These are phyloP conservation scores for Brassica hybrid DNA, from an alignment of 441 rosid species.

Conservation along the genomic window DNA sequence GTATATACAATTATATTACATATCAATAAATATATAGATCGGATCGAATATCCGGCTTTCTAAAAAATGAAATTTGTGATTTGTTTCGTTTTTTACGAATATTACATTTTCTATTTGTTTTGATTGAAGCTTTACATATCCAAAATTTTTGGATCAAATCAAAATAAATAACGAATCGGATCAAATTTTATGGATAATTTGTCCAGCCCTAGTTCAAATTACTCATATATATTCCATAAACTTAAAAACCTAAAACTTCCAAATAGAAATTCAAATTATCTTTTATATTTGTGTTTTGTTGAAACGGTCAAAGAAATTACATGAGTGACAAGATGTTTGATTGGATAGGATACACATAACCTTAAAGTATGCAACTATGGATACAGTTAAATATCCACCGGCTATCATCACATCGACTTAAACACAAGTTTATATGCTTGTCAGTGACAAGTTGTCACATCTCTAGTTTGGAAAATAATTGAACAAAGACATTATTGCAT, in stretches of 20 bases:
- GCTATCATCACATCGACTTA: not conserved
- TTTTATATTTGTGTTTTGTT: not conserved
- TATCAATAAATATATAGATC: too few relatives aligned
- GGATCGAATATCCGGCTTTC: too few relatives aligned
- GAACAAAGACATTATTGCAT: conserved; percentile 30
- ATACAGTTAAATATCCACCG: not conserved
- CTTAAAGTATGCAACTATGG: not conserved
- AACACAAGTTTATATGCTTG: not conserved
- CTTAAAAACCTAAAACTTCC: not conserved
- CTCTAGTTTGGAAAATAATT: conserved; percentile 18
- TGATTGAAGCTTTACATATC: too few relatives aligned
- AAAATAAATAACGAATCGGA: not conserved
- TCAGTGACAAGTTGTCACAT: conserved; percentile 32
- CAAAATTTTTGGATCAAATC: not conserved
- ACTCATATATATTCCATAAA: not conserved
- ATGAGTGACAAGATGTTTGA: not conserved
- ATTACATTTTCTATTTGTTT: too few relatives aligned
- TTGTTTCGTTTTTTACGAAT: too few relatives aligned
- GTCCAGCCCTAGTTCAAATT: not conserved
- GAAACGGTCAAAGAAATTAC: conserved; percentile 3
- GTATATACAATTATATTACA: too few relatives aligned
- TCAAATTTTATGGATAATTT: too few relatives aligned
- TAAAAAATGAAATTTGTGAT: too few relatives aligned
- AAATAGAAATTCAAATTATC: not conserved
- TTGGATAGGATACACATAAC: not conserved